Conservation (phyloP, 2,329 filamentous ascomycete genomes). For the Ceratocystis cacaofunesta region DNA sequence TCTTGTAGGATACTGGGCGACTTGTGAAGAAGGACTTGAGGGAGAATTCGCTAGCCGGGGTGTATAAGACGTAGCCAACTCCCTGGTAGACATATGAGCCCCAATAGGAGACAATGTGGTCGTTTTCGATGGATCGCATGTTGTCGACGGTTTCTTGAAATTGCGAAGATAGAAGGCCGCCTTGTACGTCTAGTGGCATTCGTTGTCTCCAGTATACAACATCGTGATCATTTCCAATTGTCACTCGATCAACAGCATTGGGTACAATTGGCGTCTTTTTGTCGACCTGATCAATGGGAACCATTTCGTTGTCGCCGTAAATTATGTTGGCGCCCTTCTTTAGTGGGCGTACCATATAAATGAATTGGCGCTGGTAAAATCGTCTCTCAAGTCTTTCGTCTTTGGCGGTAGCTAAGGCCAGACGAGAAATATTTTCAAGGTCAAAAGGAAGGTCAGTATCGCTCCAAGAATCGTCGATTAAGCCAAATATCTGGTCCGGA, state of each 20-base stretch:
- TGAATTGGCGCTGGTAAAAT: constrained; percentile 57
- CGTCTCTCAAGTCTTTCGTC: constrained; percentile 51
- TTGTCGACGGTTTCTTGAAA: constrained; percentile 47
- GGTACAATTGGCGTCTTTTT: constrained; percentile 32
- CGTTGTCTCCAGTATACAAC: constrained; percentile 42
- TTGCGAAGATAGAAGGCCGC: constrained; percentile 34
- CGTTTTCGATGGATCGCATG: constrained; percentile 45
- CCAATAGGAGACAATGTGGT: constrained; percentile 57
- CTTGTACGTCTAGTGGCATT: constrained; percentile 29
- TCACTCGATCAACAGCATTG: constrained; percentile 40
- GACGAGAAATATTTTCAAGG: constrained; percentile 47
- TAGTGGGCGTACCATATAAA: constrained; percentile 52
- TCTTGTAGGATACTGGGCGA: constrained; percentile 46
- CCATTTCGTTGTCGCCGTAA: constrained; percentile 52
- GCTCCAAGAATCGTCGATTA: constrained; percentile 64
- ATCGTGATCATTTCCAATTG: constrained; percentile 46
- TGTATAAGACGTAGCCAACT: constrained; percentile 49
- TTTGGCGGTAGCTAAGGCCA: constrained; percentile 43
- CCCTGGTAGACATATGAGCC: constrained; percentile 53
- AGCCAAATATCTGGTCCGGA: constrained; percentile 58
- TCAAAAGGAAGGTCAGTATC: constrained; percentile 59
- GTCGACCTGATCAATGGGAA: constrained; percentile 54
- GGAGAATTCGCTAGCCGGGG: constrained; percentile 50
- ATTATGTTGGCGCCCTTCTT: constrained; percentile 44
- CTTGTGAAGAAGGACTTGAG: constrained; percentile 53